Evolutionary conservation across 176 grass and related monocot species (phyloP).

Genomic region (Phyllostachys edulis): DNA sequence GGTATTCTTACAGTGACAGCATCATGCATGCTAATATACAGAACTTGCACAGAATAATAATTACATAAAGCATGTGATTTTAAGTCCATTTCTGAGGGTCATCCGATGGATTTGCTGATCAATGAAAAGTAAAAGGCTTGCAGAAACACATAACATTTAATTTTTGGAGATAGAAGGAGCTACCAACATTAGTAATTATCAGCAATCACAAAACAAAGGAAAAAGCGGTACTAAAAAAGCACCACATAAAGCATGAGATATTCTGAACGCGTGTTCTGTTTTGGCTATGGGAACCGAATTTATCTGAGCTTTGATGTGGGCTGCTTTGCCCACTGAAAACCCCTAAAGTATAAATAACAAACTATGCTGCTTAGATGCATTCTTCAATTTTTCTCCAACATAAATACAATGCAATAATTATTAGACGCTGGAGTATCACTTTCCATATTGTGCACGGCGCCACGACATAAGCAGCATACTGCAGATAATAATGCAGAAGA

Average conservation of each 20-base stretch:
- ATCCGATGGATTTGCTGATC: background rate
- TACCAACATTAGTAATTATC: background rate
- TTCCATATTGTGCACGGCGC: no score
- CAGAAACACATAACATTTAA: background rate
- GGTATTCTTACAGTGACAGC: background rate
- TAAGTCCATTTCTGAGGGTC: background rate
- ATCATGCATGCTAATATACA: background rate
- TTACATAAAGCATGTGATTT: background rate
- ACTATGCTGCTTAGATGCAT: background rate
- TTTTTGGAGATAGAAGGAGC: background rate
- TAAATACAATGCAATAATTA: constrained; percentile 6
- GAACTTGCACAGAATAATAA: background rate
- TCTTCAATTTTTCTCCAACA: background rate
- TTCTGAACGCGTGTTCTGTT: background rate
- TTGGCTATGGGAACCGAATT: background rate
- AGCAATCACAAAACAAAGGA: background rate
- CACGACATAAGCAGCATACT: no score
- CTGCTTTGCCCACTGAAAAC: background rate
- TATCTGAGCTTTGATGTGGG: background rate
- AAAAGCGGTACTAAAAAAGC: background rate
- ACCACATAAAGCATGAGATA: background rate
- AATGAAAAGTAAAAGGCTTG: background rate
- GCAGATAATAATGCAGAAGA: background rate
- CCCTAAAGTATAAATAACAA: background rate
- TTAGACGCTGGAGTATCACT: background rate